Percentiles rank a stretch among this genome's conserved stretches.
phyloP scores from a whole-genome alignment of 306 rosid genomes.

The Glycine soja region DNA sequence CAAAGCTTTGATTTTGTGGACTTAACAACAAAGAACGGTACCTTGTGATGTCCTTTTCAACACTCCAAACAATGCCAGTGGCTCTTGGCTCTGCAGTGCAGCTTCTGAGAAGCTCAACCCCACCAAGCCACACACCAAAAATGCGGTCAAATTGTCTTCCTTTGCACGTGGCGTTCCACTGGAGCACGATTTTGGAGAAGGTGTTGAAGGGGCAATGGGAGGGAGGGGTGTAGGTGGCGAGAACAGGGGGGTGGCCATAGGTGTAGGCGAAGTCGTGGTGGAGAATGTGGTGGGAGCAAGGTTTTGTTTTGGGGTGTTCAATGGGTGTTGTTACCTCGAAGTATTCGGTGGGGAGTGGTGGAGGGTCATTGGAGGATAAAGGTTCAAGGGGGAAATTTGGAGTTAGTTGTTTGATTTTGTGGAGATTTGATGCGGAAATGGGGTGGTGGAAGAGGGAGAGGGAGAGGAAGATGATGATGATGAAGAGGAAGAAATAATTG shows the following conservation, averaged over 20 bases:
- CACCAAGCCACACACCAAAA: constrained; percentile 92
- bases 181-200: constrained; percentile 71
- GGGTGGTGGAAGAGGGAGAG: constrained; percentile 52
- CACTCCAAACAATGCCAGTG: constrained; percentile 84
- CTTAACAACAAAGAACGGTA: constrained; percentile 63
- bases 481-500: not conserved
- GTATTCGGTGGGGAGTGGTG: constrained; percentile 65
- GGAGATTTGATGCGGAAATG: constrained; percentile 59
- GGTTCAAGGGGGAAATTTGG: constrained; percentile 38
- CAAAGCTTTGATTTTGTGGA: constrained; percentile 76
- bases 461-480: not conserved
- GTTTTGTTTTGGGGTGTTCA: constrained; percentile 61
- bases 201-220: constrained; percentile 55
- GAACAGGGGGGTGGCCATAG: constrained; percentile 74
- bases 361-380: constrained; percentile 31
- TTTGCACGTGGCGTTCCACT: constrained; percentile 80
- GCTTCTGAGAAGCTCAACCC: constrained; percentile 89
- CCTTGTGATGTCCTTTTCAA: constrained; percentile 87
- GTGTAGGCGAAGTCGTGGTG: constrained; percentile 79
- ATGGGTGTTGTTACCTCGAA: constrained; percentile 92
- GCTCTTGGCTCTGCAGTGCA: constrained; percentile 87
- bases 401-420: constrained; percentile 55
- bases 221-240: constrained; percentile 73
- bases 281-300: constrained; percentile 68
- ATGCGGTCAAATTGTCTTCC: constrained; percentile 92